Conservation (phyloP, 257 asterid genomes). For the Rehmannia glutinosa region DNA sequence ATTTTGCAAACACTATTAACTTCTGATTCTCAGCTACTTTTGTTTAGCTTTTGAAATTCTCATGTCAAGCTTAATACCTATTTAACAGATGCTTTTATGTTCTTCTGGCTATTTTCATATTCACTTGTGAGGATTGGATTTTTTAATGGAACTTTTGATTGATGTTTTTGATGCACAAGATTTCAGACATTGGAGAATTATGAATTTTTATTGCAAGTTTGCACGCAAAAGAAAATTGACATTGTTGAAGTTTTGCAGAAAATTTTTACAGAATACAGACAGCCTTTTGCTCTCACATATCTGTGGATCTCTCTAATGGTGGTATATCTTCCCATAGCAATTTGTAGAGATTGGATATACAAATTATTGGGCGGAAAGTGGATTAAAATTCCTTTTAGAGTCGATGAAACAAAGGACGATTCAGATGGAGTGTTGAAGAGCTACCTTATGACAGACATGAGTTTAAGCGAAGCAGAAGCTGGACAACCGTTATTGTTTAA, state of each 20-base stretch:
- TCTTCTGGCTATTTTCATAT: not conserved
- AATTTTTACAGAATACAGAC: slow-evolving; percentile 64
- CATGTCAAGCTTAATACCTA: no score
- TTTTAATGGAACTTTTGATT: no score
- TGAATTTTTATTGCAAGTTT: not conserved
- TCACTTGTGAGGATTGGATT: not conserved
- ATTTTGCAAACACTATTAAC: no score
- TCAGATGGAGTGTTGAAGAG: slow-evolving; percentile 32
- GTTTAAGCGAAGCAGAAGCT: slow-evolving; percentile 41
- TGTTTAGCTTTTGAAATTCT: no score
- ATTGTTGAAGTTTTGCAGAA: slow-evolving; percentile 40
- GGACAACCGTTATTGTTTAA: slow-evolving; percentile 35
- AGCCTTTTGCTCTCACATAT: slow-evolving; percentile 77
- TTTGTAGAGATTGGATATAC: slow-evolving; percentile 51
- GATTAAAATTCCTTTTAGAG: slow-evolving; percentile 31
- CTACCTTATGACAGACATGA: slow-evolving; percentile 35
- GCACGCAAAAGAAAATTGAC: not conserved
- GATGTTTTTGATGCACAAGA: not conserved
- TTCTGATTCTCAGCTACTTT: no score
- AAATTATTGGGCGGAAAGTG: slow-evolving; percentile 26
- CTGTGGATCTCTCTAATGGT: slow-evolving; percentile 76
- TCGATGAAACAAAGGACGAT: slow-evolving; percentile 27
- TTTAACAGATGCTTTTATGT: not conserved
- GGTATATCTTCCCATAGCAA: slow-evolving; percentile 67
- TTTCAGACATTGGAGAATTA: not conserved